Percentiles rank a stretch among this genome's conserved stretches.
Evolutionary conservation across 768 basidiomycete genomes (phyloP).

Genomic region (Serpula lacrymans): DNA sequence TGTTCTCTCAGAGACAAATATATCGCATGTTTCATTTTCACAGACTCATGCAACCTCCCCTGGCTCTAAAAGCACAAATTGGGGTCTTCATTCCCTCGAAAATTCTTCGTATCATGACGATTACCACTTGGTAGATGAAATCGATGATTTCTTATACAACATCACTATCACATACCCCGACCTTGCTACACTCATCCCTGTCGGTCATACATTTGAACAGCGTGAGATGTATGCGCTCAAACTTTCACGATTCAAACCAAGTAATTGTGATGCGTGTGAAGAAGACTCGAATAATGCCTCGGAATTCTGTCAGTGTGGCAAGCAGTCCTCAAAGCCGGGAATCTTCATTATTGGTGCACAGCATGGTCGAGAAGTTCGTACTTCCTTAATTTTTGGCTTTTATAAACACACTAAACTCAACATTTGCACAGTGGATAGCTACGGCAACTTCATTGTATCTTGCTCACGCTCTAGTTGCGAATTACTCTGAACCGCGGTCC

Average conservation of each 20-base stretch:
- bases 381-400: constrained; percentile 2
- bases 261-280: constrained; percentile 10
- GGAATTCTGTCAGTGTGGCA: no score
- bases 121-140: constrained; percentile 58
- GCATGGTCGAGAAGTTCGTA: constrained; percentile 68
- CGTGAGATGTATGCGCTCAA: constrained; percentile 55
- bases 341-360: constrained; percentile 72
- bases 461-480: constrained; percentile 62
- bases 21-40: constrained; percentile 21
- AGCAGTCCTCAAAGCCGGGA: constrained; percentile 52
- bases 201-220: constrained; percentile 60
- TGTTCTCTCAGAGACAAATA: constrained; percentile 15
- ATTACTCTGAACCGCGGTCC: constrained; percentile 44
- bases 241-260: constrained; percentile 40
- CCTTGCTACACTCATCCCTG: constrained; percentile 37
- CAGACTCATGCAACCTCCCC: constrained; percentile 11
- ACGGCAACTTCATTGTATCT: constrained; percentile 71
- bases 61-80: constrained; percentile 4
- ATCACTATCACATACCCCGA: constrained; percentile 46
- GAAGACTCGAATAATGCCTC: constrained; percentile 13
- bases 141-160: constrained; percentile 49
- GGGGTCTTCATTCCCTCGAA: constrained; percentile 20
- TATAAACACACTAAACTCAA: neutral
- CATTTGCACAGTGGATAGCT: constrained; percentile 67
- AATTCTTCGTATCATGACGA: constrained; percentile 39